phyloP scores from a whole-genome alignment of 179 eudicot genomes.

The Beta lomatogona region DNA sequence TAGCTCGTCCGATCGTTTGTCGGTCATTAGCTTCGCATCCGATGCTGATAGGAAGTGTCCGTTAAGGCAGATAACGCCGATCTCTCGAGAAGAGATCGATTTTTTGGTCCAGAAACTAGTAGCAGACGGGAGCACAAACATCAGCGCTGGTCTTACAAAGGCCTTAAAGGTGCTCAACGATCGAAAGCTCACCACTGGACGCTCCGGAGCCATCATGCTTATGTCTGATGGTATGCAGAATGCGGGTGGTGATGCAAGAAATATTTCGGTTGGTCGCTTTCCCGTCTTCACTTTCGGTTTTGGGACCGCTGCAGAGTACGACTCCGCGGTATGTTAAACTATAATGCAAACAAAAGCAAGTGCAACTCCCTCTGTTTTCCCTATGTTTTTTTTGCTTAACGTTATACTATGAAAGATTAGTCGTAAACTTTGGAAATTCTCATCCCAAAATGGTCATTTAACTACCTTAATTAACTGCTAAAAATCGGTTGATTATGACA shows the following conservation, averaged over 20 bases:
- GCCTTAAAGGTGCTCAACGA: conserved; percentile 13
- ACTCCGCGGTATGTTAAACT: conserved; percentile 6
- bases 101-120: neutral
- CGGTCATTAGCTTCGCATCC: conserved; percentile 3
- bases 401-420: too few relatives aligned
- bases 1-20: conserved; percentile 16
- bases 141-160: conserved; percentile 1
- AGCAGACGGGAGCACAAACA: neutral
- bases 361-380: too few relatives aligned
- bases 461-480: too few relatives aligned
- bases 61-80: conserved; percentile 4
- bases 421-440: too few relatives aligned
- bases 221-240: conserved; percentile 20
- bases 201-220: conserved; percentile 23
- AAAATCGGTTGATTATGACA: too few relatives aligned
- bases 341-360: too few relatives aligned
- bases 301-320: conserved; percentile 1
- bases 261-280: neutral
- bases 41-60: neutral
- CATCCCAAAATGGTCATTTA: too few relatives aligned
- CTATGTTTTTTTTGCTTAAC: too few relatives aligned
- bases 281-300: conserved; percentile 21
- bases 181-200: neutral
- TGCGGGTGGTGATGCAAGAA: neutral
- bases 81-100: neutral